Evolutionary conservation across 257 asterid species (phyloP), one percentile per base, ranked within the genome.

Genomic region (Petrea volubilis): DNA sequence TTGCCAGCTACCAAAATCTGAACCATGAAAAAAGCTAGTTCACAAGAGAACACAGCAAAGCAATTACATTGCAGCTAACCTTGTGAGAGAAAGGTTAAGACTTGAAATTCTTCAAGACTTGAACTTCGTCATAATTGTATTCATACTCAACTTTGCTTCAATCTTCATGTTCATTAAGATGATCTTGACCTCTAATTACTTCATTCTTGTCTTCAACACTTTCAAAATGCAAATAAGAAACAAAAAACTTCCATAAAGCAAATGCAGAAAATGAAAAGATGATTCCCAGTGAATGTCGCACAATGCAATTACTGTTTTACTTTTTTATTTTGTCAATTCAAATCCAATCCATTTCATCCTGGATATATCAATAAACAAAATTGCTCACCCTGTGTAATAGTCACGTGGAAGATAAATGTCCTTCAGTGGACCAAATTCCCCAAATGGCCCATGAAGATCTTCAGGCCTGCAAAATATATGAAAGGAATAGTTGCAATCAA

Each of bases 371-470:
- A n/a, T 25, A 10, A 21, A 13, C 27, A 18, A 73, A 59, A 38
- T 21, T 47, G 66, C 89, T 79, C 58, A 88, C 96, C 96, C 85
- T 1, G 88, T 78, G 65, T 82, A 80, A 64, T 85, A 88, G 65
- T 85, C 88, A 12, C 86, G 82, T 0, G 93, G 96, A 66, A 87
- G 74, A 61, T 85, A 90, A 38, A 90, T 49, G 61, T 90, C 92
- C 82, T 90, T 90, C 3, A 90, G 67, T 2, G 86, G 90, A 68
- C 95, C 96, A 70, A 87, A 90, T 69, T 90, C 86, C 43, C 84
- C 84, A 76, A 90, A 90, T 20, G 81, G 81, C 47, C 80, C 82
- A n/a, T 85, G 92, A 38, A 90, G 95, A 81, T 90, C 95, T 27
- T 84, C 95, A 29, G 85, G 68, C 83, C 96, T 90, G 81, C 56